Evolutionary conservation across 192 early-diverging fungal genomes (phyloP), one percentile per base, ranked within the genome.

Genomic region (Irineochytrium annulatum): DNA sequence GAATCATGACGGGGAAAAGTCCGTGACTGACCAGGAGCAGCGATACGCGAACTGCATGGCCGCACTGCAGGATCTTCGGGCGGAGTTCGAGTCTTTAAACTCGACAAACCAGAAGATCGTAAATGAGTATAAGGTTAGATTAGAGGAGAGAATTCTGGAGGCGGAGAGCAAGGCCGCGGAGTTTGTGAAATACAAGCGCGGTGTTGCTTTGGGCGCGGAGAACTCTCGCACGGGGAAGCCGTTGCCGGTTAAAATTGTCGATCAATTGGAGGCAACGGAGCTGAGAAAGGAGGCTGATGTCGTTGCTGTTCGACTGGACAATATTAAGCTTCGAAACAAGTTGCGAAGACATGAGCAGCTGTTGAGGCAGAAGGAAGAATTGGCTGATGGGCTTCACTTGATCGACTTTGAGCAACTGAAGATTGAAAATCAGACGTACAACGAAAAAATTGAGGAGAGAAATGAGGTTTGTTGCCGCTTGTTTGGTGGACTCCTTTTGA

Each of bases 371-470:
- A 81, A 83, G 74, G 82, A 84, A 72, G 82, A 84, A 55, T 72
- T 84, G 1, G 82, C 80, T 20, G 82, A 84, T 54, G 82, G 82
- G 3, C 62, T 84, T 0, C 82, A 84, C 57, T 65, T 84, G 27
- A 84, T 84, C 60, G 82, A 84, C 51, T 84, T 84, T 67, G 82
- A 84, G 63, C 82, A 84, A 52, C 71, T 84, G 34, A 84, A 84
- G 55, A 84, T 84, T 52, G 82, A 84, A 52, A 84, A 84, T 59
- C 74, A 77, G 32, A 83, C 82, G 3, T 83, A 79, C 69, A 83
- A 82, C 60, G 83, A 85, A 63, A 84, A 84, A 55, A 84, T 84
- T 37, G 82, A 85, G 62, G 77, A 85, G 34, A 61, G 82, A 20
- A 83, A 83, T 54, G 82, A 83, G 46, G 73, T 77, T 17, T 22